Evolutionary conservation across 2,329 filamentous ascomycete genomes (phyloP).

Genomic region (Fusarium nanum): DNA sequence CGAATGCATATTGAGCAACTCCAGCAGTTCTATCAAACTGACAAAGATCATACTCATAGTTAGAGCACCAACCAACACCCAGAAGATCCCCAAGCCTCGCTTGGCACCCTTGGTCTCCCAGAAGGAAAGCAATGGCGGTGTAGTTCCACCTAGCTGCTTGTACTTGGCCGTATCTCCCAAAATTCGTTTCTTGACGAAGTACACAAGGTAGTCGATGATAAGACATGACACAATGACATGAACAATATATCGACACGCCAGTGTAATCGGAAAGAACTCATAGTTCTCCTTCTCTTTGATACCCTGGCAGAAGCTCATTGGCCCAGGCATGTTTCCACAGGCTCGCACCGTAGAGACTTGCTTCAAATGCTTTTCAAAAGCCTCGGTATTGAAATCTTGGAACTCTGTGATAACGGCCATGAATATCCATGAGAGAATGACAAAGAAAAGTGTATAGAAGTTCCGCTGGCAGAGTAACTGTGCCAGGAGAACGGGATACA

Average conservation of each 20-base stretch:
- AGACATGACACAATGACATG: background rate
- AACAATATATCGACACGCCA: background rate
- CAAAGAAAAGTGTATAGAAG: background rate
- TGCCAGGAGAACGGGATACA: background rate
- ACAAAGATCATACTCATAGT: background rate
- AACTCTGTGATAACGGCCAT: background rate
- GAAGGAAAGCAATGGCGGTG: accelerated
- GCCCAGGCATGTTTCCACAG: background rate
- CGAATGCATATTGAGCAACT: background rate
- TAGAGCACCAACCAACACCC: background rate
- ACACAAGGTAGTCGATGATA: background rate
- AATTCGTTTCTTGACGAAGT: background rate
- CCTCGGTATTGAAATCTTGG: background rate
- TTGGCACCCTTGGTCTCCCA: background rate
- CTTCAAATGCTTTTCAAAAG: background rate
- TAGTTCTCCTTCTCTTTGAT: slow-evolving; percentile 5
- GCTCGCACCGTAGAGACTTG: background rate
- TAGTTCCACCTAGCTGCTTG: background rate
- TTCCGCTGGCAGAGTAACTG: background rate
- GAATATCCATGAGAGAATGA: background rate
- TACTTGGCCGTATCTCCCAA: background rate
- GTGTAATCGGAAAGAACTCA: background rate
- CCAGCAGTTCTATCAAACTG: background rate
- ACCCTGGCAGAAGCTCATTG: slow-evolving; percentile 7
- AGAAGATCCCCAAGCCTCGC: background rate